Evolutionary conservation across 495 filamentous ascomycete species (phyloP).

Genomic region (Penicillium macrosclerotiorum): DNA sequence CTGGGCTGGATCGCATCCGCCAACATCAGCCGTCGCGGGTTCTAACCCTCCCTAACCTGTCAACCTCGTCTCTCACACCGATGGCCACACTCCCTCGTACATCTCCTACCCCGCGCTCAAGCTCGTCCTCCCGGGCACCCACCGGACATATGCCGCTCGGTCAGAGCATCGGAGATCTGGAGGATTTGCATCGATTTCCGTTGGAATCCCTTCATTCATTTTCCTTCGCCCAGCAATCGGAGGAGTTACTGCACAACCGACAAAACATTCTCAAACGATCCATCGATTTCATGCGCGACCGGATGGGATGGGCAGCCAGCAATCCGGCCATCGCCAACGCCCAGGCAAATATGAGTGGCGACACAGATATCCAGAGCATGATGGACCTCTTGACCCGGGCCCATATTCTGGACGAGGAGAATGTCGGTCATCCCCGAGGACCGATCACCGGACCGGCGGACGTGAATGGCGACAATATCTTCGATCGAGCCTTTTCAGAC

Average conservation of each 20-base stretch:
- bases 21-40: slow-evolving; percentile 70
- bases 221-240: slow-evolving; percentile 95
- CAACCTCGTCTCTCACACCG: slow-evolving; percentile 56
- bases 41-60: slow-evolving; percentile 65
- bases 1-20: slow-evolving; percentile 89
- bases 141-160: slow-evolving; percentile 61
- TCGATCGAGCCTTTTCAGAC: slow-evolving; percentile 69
- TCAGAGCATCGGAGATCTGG: slow-evolving; percentile 66
- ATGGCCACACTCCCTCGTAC: slow-evolving; percentile 52
- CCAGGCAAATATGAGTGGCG: slow-evolving; percentile 77
- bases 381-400: slow-evolving; percentile 81
- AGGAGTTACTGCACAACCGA: slow-evolving; percentile 82
- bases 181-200: slow-evolving; percentile 90
- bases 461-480: slow-evolving; percentile 67
- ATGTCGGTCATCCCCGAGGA: slow-evolving; percentile 45
- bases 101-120: slow-evolving; percentile 55
- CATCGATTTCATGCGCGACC: slow-evolving; percentile 96
- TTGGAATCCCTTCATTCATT: slow-evolving; percentile 97
- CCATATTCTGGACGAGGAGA: slow-evolving; percentile 63
- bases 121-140: slow-evolving; percentile 51
- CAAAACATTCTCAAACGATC: slow-evolving; percentile 93
- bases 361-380: slow-evolving; percentile 86
- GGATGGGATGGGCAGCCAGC: slow-evolving; percentile 73
- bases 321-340: slow-evolving; percentile 68
- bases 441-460: slow-evolving; percentile 77